Evolutionary conservation across 2,329 filamentous ascomycete species (phyloP), one percentile per base, ranked within the genome.

Genomic region (Zopfia rhizophila): DNA sequence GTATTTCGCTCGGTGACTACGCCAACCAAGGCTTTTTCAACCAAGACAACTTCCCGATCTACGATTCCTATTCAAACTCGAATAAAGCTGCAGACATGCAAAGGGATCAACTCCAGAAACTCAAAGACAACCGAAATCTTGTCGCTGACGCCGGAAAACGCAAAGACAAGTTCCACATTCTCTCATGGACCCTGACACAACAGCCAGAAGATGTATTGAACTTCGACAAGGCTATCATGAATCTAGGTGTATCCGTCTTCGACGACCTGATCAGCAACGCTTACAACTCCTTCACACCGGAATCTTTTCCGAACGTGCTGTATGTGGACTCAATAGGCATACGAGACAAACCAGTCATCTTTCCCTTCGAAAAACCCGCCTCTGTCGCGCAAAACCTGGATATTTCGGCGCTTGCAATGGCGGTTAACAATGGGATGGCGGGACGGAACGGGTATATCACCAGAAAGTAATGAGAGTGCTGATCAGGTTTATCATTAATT

Each of bases 161-260:
- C n/a, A 70, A 65, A 45, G 66, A 69, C 42, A 55, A 46, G 4
- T 70, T 70, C 45, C 66, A 70, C 46, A 41, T 70, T 11, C 53
- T 72, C n/a, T 71, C 65, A 0, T 72, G 68, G 69, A 69, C 66
- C 2, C 51, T 71, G 7, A 72, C 68, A 1, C 66, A 72, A 38
- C 60, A 65, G 16, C 52, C 61, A 2, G 59, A 66, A 32, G 68
- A 71, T 25, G 59, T 71, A 1, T 44, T 69, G 12, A 68, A 65
- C 23, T 52, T 56, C 12, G 67, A 69, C 13, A 61, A 60, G 5
- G 66, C 66, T 6, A 69, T 70, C 17, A 55, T 72, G 50, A 70
- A 69, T 5, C 41, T 70, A 16, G 69, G 65, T 0, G 58, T 52
- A 0, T 50, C 37, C 3, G 68, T 64, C 0, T 69, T 65, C 28